Conservation (phyloP, 2,329 filamentous ascomycete species). For the Fusarium siculi region DNA sequence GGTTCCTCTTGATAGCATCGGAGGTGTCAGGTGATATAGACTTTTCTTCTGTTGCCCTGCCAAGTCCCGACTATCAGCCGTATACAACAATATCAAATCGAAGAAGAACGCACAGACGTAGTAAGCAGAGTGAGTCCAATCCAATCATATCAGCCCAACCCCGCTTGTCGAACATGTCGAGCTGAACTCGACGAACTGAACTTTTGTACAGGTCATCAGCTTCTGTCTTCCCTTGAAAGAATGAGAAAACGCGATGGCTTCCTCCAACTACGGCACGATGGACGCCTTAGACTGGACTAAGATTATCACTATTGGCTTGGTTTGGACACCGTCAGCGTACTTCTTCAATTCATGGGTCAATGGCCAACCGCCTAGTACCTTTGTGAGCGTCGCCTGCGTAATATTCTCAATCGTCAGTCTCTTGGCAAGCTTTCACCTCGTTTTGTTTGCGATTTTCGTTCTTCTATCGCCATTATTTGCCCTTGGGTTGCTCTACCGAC, state of each 20-base stretch:
- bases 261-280: not conserved
- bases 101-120: not conserved
- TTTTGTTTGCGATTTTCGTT: rapidly evolving
- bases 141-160: not conserved
- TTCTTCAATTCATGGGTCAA: not conserved
- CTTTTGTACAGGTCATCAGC: not conserved
- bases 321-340: not conserved
- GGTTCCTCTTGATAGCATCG: not conserved
- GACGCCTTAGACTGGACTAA: rapidly evolving
- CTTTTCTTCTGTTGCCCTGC: not conserved
- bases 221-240: not conserved
- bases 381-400: not conserved
- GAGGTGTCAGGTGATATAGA: not conserved
- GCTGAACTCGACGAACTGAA: not conserved
- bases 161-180: not conserved
- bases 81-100: not conserved
- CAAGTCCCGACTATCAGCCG: not conserved
- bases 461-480: rapidly evolving
- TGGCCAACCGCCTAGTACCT: too few relatives aligned
- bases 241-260: rapidly evolving
- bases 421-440: not conserved
- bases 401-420: not conserved
- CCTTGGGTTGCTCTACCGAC: rapidly evolving
- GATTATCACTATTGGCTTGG: not conserved
- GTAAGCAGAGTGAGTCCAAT: not conserved